Percentiles rank a stretch among this genome's conserved stretches.
Conservation (phyloP, 2,329 filamentous ascomycete genomes). For the Fusarium bactridioides region DNA sequence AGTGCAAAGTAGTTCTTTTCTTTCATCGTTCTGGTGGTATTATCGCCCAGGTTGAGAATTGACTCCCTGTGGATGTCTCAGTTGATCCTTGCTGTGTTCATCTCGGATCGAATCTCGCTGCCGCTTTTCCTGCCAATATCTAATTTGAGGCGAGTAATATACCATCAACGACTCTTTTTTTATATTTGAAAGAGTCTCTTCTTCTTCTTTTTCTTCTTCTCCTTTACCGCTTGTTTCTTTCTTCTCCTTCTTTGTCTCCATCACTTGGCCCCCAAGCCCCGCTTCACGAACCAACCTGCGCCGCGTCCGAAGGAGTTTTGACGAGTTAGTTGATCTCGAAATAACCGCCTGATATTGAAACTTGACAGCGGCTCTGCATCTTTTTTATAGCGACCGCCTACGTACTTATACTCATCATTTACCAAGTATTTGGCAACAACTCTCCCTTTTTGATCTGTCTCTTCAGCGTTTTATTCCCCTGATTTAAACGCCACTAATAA, state of each 20-base stretch:
- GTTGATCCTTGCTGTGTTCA: slow-evolving; percentile 26
- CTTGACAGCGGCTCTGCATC: slow-evolving; percentile 3
- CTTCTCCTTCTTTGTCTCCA: background rate
- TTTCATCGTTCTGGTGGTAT: background rate
- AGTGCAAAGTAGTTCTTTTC: no score
- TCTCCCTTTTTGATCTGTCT: background rate
- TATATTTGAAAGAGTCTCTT: background rate
- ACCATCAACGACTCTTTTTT: background rate
- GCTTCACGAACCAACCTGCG: slow-evolving; percentile 28
- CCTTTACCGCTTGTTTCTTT: background rate
- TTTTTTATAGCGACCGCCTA: slow-evolving; percentile 6
- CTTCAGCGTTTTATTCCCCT: background rate
- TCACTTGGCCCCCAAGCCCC: slow-evolving; percentile 28
- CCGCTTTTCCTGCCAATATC: background rate
- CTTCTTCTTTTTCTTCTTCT: background rate
- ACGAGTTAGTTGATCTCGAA: slow-evolving; percentile 23
- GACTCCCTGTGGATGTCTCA: slow-evolving; percentile 1
- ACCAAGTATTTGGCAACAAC: background rate
- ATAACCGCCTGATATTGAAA: slow-evolving; percentile 13
- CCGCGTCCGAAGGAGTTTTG: slow-evolving; percentile 14
- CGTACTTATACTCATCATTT: background rate
- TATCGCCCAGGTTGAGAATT: background rate
- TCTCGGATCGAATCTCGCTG: slow-evolving; percentile 27
- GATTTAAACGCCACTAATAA: slow-evolving; percentile 13
- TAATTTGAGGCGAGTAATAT: background rate